A percentile compares a stretch with the other conserved stretches of the same genome.
These are phyloP conservation scores for Lentinula raphanica DNA, from an alignment of 768 basidiomycete genomes.

Conservation along the genomic window DNA sequence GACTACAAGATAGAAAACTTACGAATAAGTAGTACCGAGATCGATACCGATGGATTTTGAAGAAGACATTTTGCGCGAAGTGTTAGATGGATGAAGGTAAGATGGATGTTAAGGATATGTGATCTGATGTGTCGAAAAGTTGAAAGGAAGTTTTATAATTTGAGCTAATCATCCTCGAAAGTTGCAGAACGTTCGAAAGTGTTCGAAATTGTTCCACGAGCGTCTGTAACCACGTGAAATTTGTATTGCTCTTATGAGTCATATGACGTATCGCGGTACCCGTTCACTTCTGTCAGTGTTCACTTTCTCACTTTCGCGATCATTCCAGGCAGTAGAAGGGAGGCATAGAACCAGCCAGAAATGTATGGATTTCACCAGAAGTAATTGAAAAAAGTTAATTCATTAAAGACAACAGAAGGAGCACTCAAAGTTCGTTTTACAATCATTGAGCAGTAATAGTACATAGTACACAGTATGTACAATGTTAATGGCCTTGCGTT, in stretches of 20 bases:
- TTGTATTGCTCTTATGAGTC: neutral
- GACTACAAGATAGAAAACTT: constrained; percentile 31
- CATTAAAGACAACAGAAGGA: too few species aligned
- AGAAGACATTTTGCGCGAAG: constrained; percentile 5
- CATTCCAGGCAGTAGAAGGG: too few species aligned
- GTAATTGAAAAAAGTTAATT: too few species aligned
- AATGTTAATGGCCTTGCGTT: neutral
- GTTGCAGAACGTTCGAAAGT: neutral
- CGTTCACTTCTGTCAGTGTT: neutral
- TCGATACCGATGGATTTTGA: constrained; percentile 54
- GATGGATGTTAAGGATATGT: neutral
- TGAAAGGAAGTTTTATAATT: neutral
- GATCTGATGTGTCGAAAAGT: neutral
- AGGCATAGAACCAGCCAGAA: too few species aligned
- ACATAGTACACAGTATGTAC: neutral
- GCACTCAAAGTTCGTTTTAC: too few species aligned
- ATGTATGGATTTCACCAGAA: too few species aligned
- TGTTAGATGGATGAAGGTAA: neutral
- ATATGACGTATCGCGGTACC: neutral
- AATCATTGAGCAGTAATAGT: too few species aligned
- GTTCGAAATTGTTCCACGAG: neutral
- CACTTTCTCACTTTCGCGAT: neutral
- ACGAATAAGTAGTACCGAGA: constrained; percentile 63
- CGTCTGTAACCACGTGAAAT: neutral
- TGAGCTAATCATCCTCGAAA: neutral